Percentiles rank a stretch among this genome's conserved stretches.
phyloP scores from a whole-genome alignment of 2,329 filamentous ascomycete genomes.

The Apiospora phragmitis region DNA sequence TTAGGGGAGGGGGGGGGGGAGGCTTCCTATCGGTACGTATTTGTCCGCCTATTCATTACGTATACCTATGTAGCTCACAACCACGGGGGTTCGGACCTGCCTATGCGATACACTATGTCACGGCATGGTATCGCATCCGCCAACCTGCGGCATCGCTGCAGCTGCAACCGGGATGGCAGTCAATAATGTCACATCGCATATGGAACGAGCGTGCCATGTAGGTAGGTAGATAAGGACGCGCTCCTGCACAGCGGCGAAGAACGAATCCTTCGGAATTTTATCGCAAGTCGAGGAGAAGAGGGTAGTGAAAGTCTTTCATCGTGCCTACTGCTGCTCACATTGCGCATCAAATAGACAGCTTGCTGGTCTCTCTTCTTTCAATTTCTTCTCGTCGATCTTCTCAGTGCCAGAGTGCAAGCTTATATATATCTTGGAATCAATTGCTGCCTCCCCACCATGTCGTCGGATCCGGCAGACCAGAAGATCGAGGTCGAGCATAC shows the following conservation, averaged over 20 bases:
- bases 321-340: neutral
- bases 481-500: constrained; percentile 10
- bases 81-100: neutral
- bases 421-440: neutral
- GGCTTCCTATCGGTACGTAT: neutral
- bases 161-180: neutral
- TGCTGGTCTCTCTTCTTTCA: neutral
- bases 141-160: neutral
- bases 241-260: neutral
- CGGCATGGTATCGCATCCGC: neutral
- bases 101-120: neutral
- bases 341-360: neutral
- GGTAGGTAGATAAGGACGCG: constrained; percentile 4
- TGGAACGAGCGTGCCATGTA: neutral
- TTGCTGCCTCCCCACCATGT: neutral
- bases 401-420: neutral
- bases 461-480: constrained; percentile 11
- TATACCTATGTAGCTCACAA: neutral
- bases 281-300: neutral
- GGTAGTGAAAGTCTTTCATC: neutral
- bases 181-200: neutral
- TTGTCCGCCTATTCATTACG: neutral
- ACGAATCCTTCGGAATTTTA: neutral
- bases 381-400: neutral
- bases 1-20: neutral